phyloP scores from a whole-genome alignment of 495 filamentous ascomycete species.

The Aspergillus nanangensis region DNA sequence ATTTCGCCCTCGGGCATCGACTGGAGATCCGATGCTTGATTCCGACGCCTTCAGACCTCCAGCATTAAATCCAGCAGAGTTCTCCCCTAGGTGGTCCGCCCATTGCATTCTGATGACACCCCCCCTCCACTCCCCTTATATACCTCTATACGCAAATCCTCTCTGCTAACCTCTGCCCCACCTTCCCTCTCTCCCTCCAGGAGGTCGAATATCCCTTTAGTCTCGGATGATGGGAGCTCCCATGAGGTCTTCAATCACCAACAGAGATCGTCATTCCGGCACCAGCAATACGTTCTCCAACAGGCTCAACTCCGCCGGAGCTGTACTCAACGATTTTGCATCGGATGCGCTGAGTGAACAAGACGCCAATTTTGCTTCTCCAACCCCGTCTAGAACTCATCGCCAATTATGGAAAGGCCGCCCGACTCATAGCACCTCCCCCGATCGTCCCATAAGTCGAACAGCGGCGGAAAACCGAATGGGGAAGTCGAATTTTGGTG shows the following conservation, averaged over 20 bases:
- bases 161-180: too few relatives aligned
- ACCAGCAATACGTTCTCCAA: constrained; percentile 18
- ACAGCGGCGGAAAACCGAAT: constrained; percentile 7
- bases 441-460: constrained; percentile 7
- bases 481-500: constrained; percentile 6
- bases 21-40: not conserved
- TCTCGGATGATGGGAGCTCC: constrained; percentile 16
- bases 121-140: too few relatives aligned
- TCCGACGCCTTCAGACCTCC: not conserved
- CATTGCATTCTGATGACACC: not conserved
- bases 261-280: constrained; percentile 18
- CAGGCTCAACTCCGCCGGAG: constrained; percentile 15
- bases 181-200: too few relatives aligned
- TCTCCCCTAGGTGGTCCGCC: constrained; percentile 13
- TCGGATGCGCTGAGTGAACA: constrained; percentile 21
- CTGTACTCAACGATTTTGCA: constrained; percentile 17
- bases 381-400: constrained; percentile 11
- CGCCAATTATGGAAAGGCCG: constrained; percentile 9
- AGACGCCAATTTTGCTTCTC: constrained; percentile 6
- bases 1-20: constrained; percentile 10
- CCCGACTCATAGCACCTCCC: constrained; percentile 6
- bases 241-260: constrained; percentile 18
- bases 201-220: constrained; percentile 13
- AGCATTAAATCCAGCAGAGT: constrained; percentile 1
- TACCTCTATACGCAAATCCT: too few relatives aligned